Percentiles rank a stretch among this genome's conserved stretches.
These are phyloP conservation scores for Scheffersomyces segobiensis DNA, from an alignment of 1,139 yeast species.

Conservation along the genomic window DNA sequence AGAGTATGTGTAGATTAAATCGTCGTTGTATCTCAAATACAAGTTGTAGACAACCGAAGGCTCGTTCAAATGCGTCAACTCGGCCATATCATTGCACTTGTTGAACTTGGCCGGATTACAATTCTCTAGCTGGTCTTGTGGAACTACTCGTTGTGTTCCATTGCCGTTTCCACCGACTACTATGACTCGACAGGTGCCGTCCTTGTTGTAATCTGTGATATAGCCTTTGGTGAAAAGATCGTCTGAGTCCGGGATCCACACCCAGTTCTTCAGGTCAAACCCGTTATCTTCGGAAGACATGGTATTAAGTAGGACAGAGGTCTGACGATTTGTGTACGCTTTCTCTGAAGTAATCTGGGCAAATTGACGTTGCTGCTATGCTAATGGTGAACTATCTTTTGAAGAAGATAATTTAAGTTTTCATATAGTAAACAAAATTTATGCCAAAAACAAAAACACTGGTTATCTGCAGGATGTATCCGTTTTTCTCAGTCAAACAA, in stretches of 20 bases:
- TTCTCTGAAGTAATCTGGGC: background rate
- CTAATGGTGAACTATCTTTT: too few species aligned
- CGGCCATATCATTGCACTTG: slow-evolving; percentile 93
- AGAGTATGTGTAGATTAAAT: slow-evolving; percentile 70
- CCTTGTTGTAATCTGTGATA: slow-evolving; percentile 56
- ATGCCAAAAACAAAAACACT: background rate
- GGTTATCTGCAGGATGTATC: background rate
- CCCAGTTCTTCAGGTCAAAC: slow-evolving; percentile 60
- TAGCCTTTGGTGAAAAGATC: slow-evolving; percentile 70
- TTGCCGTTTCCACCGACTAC: slow-evolving; percentile 45
- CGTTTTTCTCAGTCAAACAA: too few species aligned
- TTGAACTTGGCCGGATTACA: slow-evolving; percentile 93
- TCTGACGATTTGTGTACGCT: background rate
- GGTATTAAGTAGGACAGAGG: background rate
- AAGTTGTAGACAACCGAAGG: slow-evolving; percentile 89
- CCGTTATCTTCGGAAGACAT: slow-evolving; percentile 46
- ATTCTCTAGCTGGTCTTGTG: slow-evolving; percentile 52
- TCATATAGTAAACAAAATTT: background rate
- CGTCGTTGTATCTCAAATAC: slow-evolving; percentile 72
- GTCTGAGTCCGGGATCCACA: slow-evolving; percentile 79
- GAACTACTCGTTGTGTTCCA: slow-evolving; percentile 31
- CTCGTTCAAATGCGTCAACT: slow-evolving; percentile 88
- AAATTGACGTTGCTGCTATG: background rate
- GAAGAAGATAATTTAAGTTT: background rate
- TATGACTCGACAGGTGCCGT: slow-evolving; percentile 52